Evolutionary conservation across 2,329 filamentous ascomycete genomes (phyloP).

Genomic region (Botryosphaeria dothidea): DNA sequence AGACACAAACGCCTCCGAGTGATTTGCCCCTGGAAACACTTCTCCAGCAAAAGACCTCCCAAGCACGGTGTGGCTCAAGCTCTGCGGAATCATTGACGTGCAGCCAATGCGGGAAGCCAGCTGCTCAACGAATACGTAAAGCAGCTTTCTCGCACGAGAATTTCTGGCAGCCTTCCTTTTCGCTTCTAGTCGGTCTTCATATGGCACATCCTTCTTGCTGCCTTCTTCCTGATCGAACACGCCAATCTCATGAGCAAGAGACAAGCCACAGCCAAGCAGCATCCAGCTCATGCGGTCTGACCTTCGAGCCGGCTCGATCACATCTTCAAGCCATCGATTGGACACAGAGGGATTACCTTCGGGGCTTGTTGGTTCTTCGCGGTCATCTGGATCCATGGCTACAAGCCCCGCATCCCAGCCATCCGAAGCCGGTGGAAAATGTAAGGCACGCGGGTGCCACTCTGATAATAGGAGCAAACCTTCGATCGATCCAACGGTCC

Average conservation of each 20-base stretch:
- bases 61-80: conserved; percentile 39
- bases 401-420: conserved; percentile 59
- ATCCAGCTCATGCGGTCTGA: conserved; percentile 64
- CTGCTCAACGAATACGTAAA: conserved; percentile 54
- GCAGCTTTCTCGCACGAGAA: conserved; percentile 38
- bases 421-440: conserved; percentile 55
- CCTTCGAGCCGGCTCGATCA: conserved; percentile 55
- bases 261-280: conserved; percentile 56
- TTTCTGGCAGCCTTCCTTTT: conserved; percentile 30
- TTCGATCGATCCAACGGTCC: conserved; percentile 55
- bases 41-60: conserved; percentile 29
- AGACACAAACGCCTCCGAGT: conserved; percentile 45
- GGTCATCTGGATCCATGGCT: conserved; percentile 42
- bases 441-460: conserved; percentile 58
- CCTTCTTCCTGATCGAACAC: conserved; percentile 48
- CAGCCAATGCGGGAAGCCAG: conserved; percentile 54
- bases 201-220: not conserved
- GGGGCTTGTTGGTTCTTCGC: conserved; percentile 33
- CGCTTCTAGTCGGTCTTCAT: conserved; percentile 21
- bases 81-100: conserved; percentile 54
- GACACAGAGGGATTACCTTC: conserved; percentile 36
- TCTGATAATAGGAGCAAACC: conserved; percentile 56
- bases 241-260: conserved; percentile 54
- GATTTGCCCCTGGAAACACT: not conserved
- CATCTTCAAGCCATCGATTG: conserved; percentile 54